phyloP scores from a whole-genome alignment of 192 early-diverging fungal species.

The Coemansia nantahalensis region DNA sequence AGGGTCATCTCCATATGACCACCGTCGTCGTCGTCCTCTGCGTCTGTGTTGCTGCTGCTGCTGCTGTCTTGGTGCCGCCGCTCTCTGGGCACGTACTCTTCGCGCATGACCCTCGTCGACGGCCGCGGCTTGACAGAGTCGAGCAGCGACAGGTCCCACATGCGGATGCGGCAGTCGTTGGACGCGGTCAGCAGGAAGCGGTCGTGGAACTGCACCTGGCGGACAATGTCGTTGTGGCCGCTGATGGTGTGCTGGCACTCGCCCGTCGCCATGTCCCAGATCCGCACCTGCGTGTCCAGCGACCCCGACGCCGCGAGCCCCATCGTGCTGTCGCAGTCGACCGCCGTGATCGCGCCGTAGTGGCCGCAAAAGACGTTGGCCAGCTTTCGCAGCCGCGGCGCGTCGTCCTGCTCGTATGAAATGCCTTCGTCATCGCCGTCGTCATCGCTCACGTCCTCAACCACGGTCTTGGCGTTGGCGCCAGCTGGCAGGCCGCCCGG shows the following conservation, averaged over 20 bases:
- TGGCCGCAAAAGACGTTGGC: constrained; percentile 53
- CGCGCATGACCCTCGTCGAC: constrained; percentile 49
- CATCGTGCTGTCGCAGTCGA: constrained; percentile 59
- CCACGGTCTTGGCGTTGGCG: neutral
- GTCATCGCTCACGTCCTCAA: constrained; percentile 29
- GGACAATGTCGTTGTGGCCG: constrained; percentile 37
- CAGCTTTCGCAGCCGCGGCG: constrained; percentile 33
- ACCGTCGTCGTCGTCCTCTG: neutral
- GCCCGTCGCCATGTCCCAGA: constrained; percentile 58
- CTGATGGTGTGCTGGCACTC: constrained; percentile 31
- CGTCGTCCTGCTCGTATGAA: constrained; percentile 24
- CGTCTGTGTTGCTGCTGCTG: no score
- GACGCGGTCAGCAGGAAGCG: constrained; percentile 60
- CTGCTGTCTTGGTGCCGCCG: no score
- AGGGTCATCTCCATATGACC: constrained; percentile 23
- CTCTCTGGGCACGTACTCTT: constrained; percentile 13
- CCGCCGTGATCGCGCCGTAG: constrained; percentile 56
- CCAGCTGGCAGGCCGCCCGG: neutral
- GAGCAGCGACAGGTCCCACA: constrained; percentile 65
- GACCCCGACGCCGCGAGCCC: constrained; percentile 65
- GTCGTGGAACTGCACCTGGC: constrained; percentile 39
- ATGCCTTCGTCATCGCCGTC: constrained; percentile 2
- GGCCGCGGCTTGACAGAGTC: constrained; percentile 57
- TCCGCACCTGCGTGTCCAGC: constrained; percentile 64
- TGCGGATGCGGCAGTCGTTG: constrained; percentile 61